Base-by-base conservation (phyloP, 2,329 filamentous ascomycete species). In the Periconia digitata region DNA sequence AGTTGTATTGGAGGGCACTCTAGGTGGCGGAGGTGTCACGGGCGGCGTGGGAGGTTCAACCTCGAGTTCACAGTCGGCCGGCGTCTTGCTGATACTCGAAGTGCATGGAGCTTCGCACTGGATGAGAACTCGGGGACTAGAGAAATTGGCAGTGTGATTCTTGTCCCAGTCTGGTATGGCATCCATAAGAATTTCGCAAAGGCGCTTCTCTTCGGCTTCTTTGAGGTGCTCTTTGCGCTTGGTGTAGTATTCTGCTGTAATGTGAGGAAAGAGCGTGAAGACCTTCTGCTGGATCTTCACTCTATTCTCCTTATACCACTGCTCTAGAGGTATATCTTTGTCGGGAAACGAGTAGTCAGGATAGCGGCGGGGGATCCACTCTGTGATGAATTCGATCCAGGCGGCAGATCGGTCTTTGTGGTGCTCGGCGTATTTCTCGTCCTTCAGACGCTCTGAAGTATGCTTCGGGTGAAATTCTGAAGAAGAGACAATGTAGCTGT, bases 401-500 rank as follows among this genome's bases (percentile, higher is more conserved):
- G 59, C 46, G 0, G 49, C 40, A 2, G 56, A 51, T 10, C 55
- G 54, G 10, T 61, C 55, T 16, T 52, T 47, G 1, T 63, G 44
- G 2, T 54, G 55, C 0, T 49, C 41, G 8, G 44, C 24, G 37
- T 59, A 64, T 15, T 56, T 58, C 2, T 53, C 50, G 8, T 65
- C 54, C n/a, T 52, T 42, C 2, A 60, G 47, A 2, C 61, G 58
- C 15, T 49, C 46, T 10, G 47, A 50, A 38, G 63, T 64, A 34
- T 64, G 59, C 6, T 43, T 53, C 17, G 58, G 57, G 16, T 66
- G 54, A 49, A 66, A 67, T 3, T 63, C 39, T 61, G 54, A 64
- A 6, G 52, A 59, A 13, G 47, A 45, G 2, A 55, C 35, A 12
- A 65, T 44, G 24, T 59, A 56, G 20, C 49, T 18, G 40, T 61